phyloP scores from a whole-genome alignment of 768 basidiomycete genomes.

The Nidularia pulvinata region DNA sequence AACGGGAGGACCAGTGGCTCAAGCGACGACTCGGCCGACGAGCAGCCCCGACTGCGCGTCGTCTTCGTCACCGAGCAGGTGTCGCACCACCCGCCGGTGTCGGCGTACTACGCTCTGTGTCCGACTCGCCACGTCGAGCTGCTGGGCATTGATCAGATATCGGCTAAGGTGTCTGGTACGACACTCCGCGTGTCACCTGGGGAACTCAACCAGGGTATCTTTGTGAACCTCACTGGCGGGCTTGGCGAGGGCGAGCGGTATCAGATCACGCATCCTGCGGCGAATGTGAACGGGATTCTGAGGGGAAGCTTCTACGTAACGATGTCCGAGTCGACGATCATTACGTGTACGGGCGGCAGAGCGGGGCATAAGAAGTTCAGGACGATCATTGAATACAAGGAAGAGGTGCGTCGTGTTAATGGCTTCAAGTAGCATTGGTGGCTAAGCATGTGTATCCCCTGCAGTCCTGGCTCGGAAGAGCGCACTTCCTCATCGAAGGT shows the following conservation, averaged over 20 bases:
- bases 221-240: slow-evolving; percentile 73
- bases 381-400: slow-evolving; percentile 92
- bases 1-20: slow-evolving; percentile 20
- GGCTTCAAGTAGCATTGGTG: neutral
- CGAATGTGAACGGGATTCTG: slow-evolving; percentile 89
- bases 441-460: neutral
- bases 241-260: slow-evolving; percentile 80
- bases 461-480: slow-evolving; percentile 85
- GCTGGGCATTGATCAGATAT: slow-evolving; percentile 89
- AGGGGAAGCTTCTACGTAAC: slow-evolving; percentile 93
- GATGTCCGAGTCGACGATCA: slow-evolving; percentile 73
- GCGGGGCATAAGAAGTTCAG: slow-evolving; percentile 58
- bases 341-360: slow-evolving; percentile 78
- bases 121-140: slow-evolving; percentile 73
- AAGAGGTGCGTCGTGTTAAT: slow-evolving; percentile 63
- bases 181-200: slow-evolving; percentile 84
- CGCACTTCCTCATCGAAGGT: slow-evolving; percentile 85
- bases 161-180: slow-evolving; percentile 90
- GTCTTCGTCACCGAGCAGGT: slow-evolving; percentile 91
- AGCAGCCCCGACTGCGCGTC: slow-evolving; percentile 28
- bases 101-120: slow-evolving; percentile 78
- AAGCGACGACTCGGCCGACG: slow-evolving; percentile 8
- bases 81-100: slow-evolving; percentile 96
- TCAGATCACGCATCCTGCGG: slow-evolving; percentile 88
- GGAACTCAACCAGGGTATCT: slow-evolving; percentile 86